Percentiles rank a stretch among this genome's conserved stretches.
phyloP scores from a whole-genome alignment of 345 rosid genomes.

The Mercurialis annua region DNA sequence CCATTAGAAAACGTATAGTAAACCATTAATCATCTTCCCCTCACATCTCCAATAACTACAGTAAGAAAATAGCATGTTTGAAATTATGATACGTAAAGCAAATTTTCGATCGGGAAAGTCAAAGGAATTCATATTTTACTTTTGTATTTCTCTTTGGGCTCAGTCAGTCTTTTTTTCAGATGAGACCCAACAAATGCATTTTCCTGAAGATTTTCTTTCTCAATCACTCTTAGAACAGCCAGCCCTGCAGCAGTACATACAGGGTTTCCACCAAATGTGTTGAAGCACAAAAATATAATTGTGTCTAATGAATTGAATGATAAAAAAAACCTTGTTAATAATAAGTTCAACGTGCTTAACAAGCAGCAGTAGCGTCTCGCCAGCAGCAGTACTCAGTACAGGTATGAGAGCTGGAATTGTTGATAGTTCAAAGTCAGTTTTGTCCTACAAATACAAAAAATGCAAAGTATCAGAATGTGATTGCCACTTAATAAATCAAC shows the following conservation, averaged over 20 bases:
- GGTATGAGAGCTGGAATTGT: conserved; percentile 95
- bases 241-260: conserved; percentile 82
- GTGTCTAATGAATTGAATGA: conserved; percentile 3
- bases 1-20: no score
- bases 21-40: conserved; percentile 90
- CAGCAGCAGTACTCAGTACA: conserved; percentile 81
- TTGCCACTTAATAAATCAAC: no score
- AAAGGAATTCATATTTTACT: conserved; percentile 38
- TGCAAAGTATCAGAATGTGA: conserved; percentile 12
- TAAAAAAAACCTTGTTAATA: conserved; percentile 58
- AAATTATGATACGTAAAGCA: neutral
- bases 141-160: conserved; percentile 72
- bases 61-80: neutral
- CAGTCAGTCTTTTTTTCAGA: conserved; percentile 61
- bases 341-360: conserved; percentile 91
- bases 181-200: conserved; percentile 77
- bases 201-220: conserved; percentile 87
- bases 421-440: conserved; percentile 79
- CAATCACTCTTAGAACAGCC: conserved; percentile 82
- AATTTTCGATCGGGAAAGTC: neutral
- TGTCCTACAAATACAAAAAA: conserved; percentile 72
- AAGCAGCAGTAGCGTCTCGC: conserved; percentile 86
- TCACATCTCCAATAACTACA: conserved; percentile 89
- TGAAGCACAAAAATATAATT: conserved; percentile 17
- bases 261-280: conserved; percentile 94